Evolutionary conservation across 306 rosid species (phyloP).

Genomic region (Acacia crassicarpa): DNA sequence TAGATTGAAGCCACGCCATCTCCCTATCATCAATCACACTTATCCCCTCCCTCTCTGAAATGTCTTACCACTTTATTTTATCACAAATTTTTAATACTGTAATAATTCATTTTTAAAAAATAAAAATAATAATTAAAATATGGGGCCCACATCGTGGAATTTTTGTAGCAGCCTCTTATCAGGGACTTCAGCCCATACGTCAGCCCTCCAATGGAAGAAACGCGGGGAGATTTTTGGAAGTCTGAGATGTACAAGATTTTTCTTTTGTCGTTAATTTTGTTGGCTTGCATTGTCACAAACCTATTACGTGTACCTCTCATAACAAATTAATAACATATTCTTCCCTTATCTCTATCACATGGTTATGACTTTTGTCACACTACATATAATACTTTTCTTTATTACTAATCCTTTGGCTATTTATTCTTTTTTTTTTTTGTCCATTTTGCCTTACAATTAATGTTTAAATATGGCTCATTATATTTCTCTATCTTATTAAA

Average conservation of each 20-base stretch:
- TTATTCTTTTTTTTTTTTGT: no score
- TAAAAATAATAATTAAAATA: neutral
- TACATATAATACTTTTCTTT: no score
- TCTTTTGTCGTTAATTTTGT: neutral
- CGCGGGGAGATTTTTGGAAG: neutral
- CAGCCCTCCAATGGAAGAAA: neutral
- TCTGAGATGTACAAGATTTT: neutral
- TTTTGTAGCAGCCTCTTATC: neutral
- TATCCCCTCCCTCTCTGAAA: neutral
- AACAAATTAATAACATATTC: neutral
- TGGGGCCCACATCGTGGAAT: neutral
- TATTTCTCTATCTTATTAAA: no score
- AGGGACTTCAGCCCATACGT: neutral
- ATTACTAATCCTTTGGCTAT: no score
- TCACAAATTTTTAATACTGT: neutral
- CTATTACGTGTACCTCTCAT: neutral
- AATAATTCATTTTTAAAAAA: no score
- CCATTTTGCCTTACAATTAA: no score
- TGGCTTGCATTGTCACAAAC: neutral
- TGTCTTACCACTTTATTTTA: neutral
- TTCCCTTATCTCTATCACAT: neutral
- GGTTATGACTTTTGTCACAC: no score
- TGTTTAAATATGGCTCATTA: no score
- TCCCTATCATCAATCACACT: neutral
- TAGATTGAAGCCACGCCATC: slow-evolving; percentile 27